Conservation (phyloP, 305 asterid species). For the Fraxinus angustifolia region DNA sequence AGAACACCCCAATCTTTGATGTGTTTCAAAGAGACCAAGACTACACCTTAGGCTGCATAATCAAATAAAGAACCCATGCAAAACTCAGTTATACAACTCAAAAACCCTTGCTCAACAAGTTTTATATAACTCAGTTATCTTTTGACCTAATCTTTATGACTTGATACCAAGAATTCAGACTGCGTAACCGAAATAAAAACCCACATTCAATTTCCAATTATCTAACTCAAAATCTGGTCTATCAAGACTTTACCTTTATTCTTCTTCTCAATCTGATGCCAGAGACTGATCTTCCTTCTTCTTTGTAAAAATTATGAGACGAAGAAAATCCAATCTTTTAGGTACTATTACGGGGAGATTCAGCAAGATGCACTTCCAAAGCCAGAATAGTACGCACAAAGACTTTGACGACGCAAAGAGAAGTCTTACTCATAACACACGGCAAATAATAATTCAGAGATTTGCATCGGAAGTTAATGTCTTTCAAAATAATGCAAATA, state of each 20-base stretch:
- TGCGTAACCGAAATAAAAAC: conserved; percentile 2
- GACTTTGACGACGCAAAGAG: conserved; percentile 5
- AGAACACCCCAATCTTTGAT: neutral
- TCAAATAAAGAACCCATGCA: neutral
- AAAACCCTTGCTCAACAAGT: neutral
- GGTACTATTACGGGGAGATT: conserved; percentile 3
- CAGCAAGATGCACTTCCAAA: conserved; percentile 6
- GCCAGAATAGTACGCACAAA: neutral
- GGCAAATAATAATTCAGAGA: neutral
- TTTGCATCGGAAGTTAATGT: neutral
- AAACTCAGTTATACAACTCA: neutral
- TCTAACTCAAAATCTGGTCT: neutral
- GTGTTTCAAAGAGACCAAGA: neutral
- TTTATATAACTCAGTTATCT: neutral
- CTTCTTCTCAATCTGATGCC: conserved; percentile 20
- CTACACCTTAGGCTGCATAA: neutral
- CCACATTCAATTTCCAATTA: conserved; percentile 14
- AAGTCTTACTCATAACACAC: conserved; percentile 19
- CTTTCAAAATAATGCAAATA: neutral
- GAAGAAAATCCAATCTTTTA: neutral
- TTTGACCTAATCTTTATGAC: neutral
- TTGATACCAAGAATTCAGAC: neutral
- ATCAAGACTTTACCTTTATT: neutral
- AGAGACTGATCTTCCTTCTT: conserved; percentile 6
- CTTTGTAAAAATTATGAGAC: neutral